A percentile compares a stretch with the other conserved stretches of the same genome.
Evolutionary conservation across 257 asterid genomes (phyloP).

Genomic region (Fraxinus quadrangulata): DNA sequence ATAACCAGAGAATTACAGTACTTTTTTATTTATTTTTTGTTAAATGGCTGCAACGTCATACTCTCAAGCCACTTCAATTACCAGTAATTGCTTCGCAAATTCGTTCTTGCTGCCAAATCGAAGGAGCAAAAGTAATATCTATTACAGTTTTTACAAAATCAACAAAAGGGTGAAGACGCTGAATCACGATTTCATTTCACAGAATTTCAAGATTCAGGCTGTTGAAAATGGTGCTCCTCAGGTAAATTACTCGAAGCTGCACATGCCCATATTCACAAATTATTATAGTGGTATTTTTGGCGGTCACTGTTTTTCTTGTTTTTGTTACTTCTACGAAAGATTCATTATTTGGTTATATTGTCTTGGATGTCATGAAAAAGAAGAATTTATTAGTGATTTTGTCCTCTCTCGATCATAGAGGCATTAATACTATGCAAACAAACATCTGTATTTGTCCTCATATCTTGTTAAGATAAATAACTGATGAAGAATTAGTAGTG

Average conservation of each 20-base stretch:
- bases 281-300: background rate
- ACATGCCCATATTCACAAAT: background rate
- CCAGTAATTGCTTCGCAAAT: constrained; percentile 25
- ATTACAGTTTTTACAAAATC: constrained; percentile 18
- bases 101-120: constrained; percentile 23
- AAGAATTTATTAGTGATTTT: too few species aligned
- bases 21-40: constrained; percentile 24
- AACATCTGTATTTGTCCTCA: too few species aligned
- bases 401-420: background rate
- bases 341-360: background rate
- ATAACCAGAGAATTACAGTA: background rate
- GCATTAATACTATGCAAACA: background rate
- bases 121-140: constrained; percentile 1
- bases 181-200: constrained; percentile 27
- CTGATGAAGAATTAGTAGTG: too few species aligned
- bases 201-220: constrained; percentile 34
- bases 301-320: background rate
- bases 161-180: constrained; percentile 18
- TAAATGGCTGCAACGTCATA: background rate
- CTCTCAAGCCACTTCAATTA: constrained; percentile 21
- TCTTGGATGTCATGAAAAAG: too few species aligned
- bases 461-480: too few species aligned
- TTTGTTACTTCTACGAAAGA: background rate
- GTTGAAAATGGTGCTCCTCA: constrained; percentile 28
- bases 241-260: constrained; percentile 29